Evolutionary conservation across 1,284 basidiomycete genomes (phyloP), one percentile per base, ranked within the genome.

Genomic region (Sporisorium scitamineum): DNA sequence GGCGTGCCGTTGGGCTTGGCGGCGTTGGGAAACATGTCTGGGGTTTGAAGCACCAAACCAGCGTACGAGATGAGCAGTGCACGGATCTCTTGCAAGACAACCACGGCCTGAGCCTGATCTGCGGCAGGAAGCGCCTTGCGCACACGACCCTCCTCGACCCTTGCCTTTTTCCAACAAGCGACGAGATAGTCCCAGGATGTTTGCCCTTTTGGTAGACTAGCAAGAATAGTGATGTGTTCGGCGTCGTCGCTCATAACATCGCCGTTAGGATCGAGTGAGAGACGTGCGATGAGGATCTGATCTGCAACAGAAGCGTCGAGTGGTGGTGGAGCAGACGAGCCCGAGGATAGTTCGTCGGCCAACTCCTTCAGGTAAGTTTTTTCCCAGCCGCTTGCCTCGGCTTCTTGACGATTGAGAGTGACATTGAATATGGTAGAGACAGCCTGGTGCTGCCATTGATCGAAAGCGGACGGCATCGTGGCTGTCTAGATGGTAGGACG

Each of bases 121-220:
- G 72, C 45, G 0, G 54, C 91, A 11, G 94, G 88, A 3, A 90
- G 86, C 29, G 84, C 86, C 7, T 90, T 86, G 50, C 76, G 67
- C 5, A 78, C 62, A 8, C 59, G 52, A 22, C 27, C 31, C 55
- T 84, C 78, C 32, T 80, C 70, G 18, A 54, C 53, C 34, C 70
- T 70, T 27, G 76, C 68, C n/a, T 56, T 58, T 85, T 93, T 94
- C 96, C 96, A 99, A 80, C 93, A 92, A 22, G 92, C 92, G 1
- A 94, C 89, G 24, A 99, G 89, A 83, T 95, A 99, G 82, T 97
- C 94, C 76, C 95, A 95, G 0, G 91, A 89, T 0, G 95, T 95
- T 86, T 95, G 90, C 55, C 91, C 87, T 14, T 90, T 81, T 3
- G 94, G 93, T 26, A 97, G 87, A 26, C 92, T 92, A 2, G 92